phyloP scores from a whole-genome alignment of 2,329 filamentous ascomycete species.

The Ceratocystis ficicola region DNA sequence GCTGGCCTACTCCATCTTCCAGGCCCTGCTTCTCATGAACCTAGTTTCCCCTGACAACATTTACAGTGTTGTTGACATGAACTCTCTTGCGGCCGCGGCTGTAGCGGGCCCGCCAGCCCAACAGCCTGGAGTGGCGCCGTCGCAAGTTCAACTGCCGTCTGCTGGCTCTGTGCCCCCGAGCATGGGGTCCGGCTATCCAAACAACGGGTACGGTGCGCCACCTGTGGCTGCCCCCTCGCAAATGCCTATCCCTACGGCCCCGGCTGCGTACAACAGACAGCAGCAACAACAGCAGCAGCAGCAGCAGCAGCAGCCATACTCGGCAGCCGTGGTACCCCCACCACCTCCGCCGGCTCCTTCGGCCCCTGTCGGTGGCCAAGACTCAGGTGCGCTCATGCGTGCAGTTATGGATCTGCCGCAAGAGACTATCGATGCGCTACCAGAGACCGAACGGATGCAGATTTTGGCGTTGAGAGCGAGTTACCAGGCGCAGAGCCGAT shows the following conservation, averaged over 20 bases:
- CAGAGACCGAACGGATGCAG: slow-evolving; percentile 63
- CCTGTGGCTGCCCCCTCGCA: slow-evolving; percentile 25
- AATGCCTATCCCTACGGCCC: slow-evolving; percentile 25
- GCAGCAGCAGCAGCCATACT: slow-evolving; percentile 27
- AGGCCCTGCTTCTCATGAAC: slow-evolving; percentile 82
- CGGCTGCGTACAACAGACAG: slow-evolving; percentile 28
- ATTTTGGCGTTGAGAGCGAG: slow-evolving; percentile 64
- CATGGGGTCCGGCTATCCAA: slow-evolving; percentile 27
- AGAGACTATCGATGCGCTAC: slow-evolving; percentile 65
- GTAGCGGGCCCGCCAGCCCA: slow-evolving; percentile 28
- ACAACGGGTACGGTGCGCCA: slow-evolving; percentile 27
- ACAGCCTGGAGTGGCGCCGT: slow-evolving; percentile 26
- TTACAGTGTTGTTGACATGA: slow-evolving; percentile 61
- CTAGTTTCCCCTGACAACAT: slow-evolving; percentile 79
- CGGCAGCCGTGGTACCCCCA: slow-evolving; percentile 25
- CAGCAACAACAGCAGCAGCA: slow-evolving; percentile 26
- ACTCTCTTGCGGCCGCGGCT: slow-evolving; percentile 32
- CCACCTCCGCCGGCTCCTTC: slow-evolving; percentile 29
- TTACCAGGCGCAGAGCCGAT: slow-evolving; percentile 30
- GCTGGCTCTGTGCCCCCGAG: background rate
- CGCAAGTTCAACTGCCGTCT: slow-evolving; percentile 22
- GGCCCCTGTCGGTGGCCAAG: slow-evolving; percentile 35
- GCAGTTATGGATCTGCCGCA: slow-evolving; percentile 72
- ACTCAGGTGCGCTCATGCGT: slow-evolving; percentile 62
- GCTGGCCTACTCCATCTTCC: slow-evolving; percentile 87